Conservation (phyloP, 257 asterid species). For the Jasminum sambac region DNA sequence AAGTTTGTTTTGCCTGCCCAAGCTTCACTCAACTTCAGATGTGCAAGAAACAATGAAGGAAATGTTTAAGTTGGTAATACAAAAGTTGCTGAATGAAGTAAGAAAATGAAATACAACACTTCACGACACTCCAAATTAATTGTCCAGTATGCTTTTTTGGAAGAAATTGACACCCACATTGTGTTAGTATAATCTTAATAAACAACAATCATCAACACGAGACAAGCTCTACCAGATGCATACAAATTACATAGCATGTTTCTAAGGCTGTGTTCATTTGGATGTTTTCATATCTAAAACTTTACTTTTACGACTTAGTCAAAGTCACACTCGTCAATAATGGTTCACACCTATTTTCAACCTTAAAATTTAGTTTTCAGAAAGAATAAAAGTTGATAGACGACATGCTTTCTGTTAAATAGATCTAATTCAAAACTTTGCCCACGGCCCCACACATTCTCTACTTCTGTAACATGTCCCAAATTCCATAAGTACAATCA, state of each 20-base stretch:
- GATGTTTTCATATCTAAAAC: too few species aligned
- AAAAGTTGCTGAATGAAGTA: neutral
- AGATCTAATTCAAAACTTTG: neutral
- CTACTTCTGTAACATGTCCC: neutral
- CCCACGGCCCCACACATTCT: too few species aligned
- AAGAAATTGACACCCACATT: neutral
- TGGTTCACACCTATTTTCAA: too few species aligned
- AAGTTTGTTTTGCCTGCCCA: neutral
- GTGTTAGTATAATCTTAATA: neutral
- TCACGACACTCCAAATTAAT: neutral
- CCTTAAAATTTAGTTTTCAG: too few species aligned
- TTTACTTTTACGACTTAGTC: too few species aligned
- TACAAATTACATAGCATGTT: neutral
- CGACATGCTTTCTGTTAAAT: neutral
- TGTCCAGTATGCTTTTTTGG: neutral
- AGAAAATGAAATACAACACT: neutral
- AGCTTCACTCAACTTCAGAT: neutral
- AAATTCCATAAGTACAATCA: neutral
- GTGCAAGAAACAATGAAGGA: neutral
- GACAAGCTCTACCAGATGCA: neutral
- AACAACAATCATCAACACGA: neutral
- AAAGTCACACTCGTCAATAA: too few species aligned
- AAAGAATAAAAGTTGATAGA: too few species aligned
- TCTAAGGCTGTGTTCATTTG: neutral
- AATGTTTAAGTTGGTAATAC: neutral